Percentiles rank a stretch among this genome's conserved stretches.
phyloP scores from a whole-genome alignment of 768 basidiomycete species.

The Russula lepida region DNA sequence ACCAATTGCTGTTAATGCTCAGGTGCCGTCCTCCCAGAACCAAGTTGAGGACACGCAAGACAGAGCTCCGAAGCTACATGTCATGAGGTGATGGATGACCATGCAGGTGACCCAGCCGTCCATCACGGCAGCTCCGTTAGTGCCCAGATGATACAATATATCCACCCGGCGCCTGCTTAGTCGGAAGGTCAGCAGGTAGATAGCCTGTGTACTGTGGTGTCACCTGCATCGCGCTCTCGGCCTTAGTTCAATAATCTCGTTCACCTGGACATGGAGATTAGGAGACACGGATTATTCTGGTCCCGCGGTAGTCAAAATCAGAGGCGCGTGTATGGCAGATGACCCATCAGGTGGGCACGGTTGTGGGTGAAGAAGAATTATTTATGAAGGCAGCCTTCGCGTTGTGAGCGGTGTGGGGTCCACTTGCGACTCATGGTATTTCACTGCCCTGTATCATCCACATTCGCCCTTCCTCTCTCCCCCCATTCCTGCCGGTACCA shows the following conservation, averaged over 20 bases:
- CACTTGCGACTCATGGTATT: background rate
- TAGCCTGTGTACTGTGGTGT: background rate
- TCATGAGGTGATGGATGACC: constrained; percentile 1
- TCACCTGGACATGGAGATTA: background rate
- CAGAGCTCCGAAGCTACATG: background rate
- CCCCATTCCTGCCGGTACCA: background rate
- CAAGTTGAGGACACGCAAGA: background rate
- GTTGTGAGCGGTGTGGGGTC: background rate
- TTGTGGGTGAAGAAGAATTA: background rate
- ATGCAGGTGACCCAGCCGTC: constrained; percentile 6
- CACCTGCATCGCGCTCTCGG: background rate
- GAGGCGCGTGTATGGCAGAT: constrained; percentile 10
- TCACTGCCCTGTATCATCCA: background rate
- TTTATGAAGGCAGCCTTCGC: constrained; percentile 8
- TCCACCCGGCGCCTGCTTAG: background rate
- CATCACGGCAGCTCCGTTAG: background rate
- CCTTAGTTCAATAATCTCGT: background rate
- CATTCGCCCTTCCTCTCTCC: background rate
- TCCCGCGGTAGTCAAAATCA: background rate
- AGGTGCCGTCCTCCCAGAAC: too few species aligned
- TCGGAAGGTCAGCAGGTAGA: background rate
- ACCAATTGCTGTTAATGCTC: too few species aligned
- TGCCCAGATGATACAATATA: background rate
- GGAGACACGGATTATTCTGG: background rate
- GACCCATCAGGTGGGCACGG: constrained; percentile 13